Evolutionary conservation across 2,329 filamentous ascomycete species (phyloP).

Genomic region (Mycocentrospora acerina): DNA sequence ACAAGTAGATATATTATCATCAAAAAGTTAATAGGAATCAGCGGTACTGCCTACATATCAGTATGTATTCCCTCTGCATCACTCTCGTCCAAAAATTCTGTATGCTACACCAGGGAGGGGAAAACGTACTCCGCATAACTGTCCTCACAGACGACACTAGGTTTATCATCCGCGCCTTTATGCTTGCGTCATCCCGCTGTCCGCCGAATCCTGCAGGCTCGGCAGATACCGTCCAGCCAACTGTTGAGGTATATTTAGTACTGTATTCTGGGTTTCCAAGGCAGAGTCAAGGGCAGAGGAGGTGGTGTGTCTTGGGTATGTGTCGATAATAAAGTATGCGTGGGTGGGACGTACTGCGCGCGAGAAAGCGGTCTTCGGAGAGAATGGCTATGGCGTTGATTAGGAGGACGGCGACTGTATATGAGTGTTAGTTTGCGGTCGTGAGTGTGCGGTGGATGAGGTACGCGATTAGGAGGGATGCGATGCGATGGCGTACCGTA

Average conservation of each 20-base stretch:
- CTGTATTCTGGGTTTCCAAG: no score
- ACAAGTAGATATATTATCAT: conserved; percentile 43
- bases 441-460: not conserved
- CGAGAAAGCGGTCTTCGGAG: conserved; percentile 91
- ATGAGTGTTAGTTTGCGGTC: conserved; percentile 12
- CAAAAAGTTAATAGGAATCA: conserved; percentile 43
- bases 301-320: no score
- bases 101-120: no score
- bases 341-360: conserved; percentile 60
- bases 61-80: not conserved
- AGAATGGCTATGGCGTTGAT: conserved; percentile 93
- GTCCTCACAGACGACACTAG: conserved; percentile 88
- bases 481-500: conserved; percentile 59
- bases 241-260: conserved; percentile 47
- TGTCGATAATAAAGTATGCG: no score
- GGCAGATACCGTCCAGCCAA: conserved; percentile 72
- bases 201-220: conserved; percentile 76
- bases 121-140: conserved; percentile 81
- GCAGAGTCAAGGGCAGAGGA: not conserved
- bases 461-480: conserved; percentile 3
- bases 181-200: conserved; percentile 68
- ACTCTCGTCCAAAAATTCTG: not conserved
- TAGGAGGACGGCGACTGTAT: conserved; percentile 75
- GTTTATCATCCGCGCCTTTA: conserved; percentile 86
- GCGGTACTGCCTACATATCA: conserved; percentile 34